Evolutionary conservation across 2,329 filamentous ascomycete species (phyloP).

Genomic region (Amesomyces nigricolor): DNA sequence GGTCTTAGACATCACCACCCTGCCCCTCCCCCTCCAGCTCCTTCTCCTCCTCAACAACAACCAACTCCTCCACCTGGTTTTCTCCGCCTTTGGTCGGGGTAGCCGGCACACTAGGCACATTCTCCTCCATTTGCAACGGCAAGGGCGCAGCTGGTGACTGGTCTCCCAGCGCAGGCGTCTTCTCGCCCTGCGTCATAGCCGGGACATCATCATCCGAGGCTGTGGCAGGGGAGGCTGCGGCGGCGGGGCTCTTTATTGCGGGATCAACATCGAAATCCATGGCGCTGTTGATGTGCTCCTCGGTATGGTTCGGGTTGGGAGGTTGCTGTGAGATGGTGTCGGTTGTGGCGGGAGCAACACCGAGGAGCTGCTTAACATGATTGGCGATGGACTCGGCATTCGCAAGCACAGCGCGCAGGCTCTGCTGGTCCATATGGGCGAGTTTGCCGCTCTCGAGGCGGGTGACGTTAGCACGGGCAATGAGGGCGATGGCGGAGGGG

Average conservation of each 20-base stretch:
- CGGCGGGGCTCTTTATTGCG: slow-evolving; percentile 17
- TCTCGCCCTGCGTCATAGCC: slow-evolving; percentile 22
- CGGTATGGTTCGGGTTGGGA: slow-evolving; percentile 1
- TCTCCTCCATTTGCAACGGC: neutral
- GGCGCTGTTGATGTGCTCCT: slow-evolving; percentile 6
- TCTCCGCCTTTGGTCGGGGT: slow-evolving; percentile 16
- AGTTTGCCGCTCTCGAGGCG: slow-evolving; percentile 39
- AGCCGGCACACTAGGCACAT: slow-evolving; percentile 1
- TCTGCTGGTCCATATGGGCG: slow-evolving; percentile 37
- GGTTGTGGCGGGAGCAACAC: neutral
- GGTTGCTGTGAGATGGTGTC: too few species aligned
- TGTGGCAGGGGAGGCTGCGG: slow-evolving; percentile 18
- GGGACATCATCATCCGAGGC: slow-evolving; percentile 24
- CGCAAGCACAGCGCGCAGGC: slow-evolving; percentile 44
- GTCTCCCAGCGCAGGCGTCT: slow-evolving; percentile 13
- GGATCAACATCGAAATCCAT: slow-evolving; percentile 1
- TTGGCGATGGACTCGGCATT: slow-evolving; percentile 42
- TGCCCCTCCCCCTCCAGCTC: slow-evolving; percentile 5
- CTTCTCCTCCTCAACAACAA: slow-evolving; percentile 20
- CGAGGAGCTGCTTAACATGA: slow-evolving; percentile 33
- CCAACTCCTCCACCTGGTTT: slow-evolving; percentile 3
- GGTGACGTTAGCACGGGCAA: slow-evolving; percentile 43
- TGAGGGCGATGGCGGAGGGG: slow-evolving; percentile 41
- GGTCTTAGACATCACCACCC: too few species aligned
- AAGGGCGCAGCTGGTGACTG: slow-evolving; percentile 13